A percentile compares a stretch with the other conserved stretches of the same genome.
phyloP scores from a whole-genome alignment of 2,329 filamentous ascomycete genomes.

The Beauveria australis region DNA sequence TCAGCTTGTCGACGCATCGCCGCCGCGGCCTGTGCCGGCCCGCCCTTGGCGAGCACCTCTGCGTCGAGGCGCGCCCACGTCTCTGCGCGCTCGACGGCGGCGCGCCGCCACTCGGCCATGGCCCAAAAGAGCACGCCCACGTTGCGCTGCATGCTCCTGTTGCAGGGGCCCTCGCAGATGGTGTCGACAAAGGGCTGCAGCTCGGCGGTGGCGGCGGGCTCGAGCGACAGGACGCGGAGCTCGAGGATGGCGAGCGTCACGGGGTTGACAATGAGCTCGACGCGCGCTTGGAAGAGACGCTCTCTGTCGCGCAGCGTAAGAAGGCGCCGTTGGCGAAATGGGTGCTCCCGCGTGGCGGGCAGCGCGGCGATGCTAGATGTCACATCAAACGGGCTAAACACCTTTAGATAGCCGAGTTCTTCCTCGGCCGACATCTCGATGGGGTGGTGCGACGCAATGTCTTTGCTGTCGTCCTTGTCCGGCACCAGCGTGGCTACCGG shows the following conservation, averaged over 20 bases:
- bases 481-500: slow-evolving; percentile 19
- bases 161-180: slow-evolving; percentile 27
- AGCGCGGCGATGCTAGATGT: slow-evolving; percentile 43
- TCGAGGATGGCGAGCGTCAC: slow-evolving; percentile 40
- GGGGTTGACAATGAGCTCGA: slow-evolving; percentile 53
- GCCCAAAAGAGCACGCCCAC: slow-evolving; percentile 56
- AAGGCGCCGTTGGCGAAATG: slow-evolving; percentile 43
- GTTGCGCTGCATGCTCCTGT: slow-evolving; percentile 45
- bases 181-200: slow-evolving; percentile 44
- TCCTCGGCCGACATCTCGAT: slow-evolving; percentile 53
- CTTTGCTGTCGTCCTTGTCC: slow-evolving; percentile 24
- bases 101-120: slow-evolving; percentile 58
- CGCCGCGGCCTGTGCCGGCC: slow-evolving; percentile 16
- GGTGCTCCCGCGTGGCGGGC: slow-evolving; percentile 24
- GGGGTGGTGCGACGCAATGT: slow-evolving; percentile 55
- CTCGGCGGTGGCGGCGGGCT: slow-evolving; percentile 50
- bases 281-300: slow-evolving; percentile 47
- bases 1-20: slow-evolving; percentile 18
- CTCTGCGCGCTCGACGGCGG: slow-evolving; percentile 51
- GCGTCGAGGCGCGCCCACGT: slow-evolving; percentile 51
- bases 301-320: slow-evolving; percentile 41
- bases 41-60: slow-evolving; percentile 33
- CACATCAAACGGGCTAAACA: slow-evolving; percentile 62
- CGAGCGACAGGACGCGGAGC: slow-evolving; percentile 46
- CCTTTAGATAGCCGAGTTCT: slow-evolving; percentile 59